Evolutionary conservation across 441 rosid genomes (phyloP).

Genomic region (Populus tomentosa): DNA sequence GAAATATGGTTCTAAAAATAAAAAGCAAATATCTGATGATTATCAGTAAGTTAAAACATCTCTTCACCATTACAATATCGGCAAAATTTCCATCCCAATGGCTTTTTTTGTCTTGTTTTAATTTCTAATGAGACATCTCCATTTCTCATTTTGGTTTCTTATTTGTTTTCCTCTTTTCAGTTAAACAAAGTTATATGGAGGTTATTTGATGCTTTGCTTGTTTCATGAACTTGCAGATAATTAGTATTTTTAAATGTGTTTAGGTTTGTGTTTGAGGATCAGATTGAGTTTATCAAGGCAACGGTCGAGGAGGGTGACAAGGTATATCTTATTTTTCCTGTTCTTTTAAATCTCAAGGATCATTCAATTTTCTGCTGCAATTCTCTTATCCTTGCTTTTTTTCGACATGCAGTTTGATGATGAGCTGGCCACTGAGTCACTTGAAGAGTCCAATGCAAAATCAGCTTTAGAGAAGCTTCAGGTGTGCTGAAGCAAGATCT

Average conservation of each 20-base stretch:
- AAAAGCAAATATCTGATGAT: conserved; percentile 57
- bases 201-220: not conserved
- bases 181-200: not conserved
- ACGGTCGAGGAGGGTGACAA: conserved; percentile 81
- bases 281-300: conserved; percentile 80
- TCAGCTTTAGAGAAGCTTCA: conserved; percentile 80
- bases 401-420: conserved; percentile 50
- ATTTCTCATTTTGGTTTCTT: not conserved
- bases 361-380: conserved; percentile 3
- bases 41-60: conserved; percentile 57
- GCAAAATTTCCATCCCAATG: not conserved
- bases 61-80: not conserved
- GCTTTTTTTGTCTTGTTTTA: not conserved
- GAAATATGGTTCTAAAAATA: conserved; percentile 83
- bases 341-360: conserved; percentile 6
- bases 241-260: not conserved
- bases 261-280: conserved; percentile 89
- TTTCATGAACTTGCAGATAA: not conserved
- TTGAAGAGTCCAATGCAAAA: conserved; percentile 43
- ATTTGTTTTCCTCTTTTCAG: not conserved
- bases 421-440: conserved; percentile 34
- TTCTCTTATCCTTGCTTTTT: conserved; percentile 7
- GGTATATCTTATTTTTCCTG: conserved; percentile 33
- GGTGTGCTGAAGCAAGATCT: conserved; percentile 32
- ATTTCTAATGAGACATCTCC: not conserved